These are phyloP conservation scores for Raphanus raphanistrum DNA, from an alignment of 345 rosid genomes.

Conservation along the genomic window DNA sequence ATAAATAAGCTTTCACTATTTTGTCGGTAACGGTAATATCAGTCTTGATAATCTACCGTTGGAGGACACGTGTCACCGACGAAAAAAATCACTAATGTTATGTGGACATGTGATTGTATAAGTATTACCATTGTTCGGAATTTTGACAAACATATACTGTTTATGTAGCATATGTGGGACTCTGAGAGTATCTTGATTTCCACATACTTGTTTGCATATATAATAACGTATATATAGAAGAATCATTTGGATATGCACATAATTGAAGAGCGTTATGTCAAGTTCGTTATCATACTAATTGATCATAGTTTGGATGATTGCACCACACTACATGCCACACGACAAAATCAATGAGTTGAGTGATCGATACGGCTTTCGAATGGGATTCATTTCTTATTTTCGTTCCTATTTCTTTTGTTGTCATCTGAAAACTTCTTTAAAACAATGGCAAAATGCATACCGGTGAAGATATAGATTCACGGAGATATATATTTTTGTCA, in stretches of 20 bases:
- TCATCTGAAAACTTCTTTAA: too few relatives aligned
- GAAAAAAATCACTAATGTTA: neutral
- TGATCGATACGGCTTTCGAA: constrained; percentile 32
- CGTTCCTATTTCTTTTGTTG: neutral
- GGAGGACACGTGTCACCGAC: constrained; percentile 33
- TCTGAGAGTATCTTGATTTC: constrained; percentile 19
- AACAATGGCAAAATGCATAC: too few relatives aligned
- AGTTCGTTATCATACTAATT: constrained; percentile 24
- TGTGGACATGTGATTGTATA: too few relatives aligned
- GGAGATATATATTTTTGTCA: too few relatives aligned
- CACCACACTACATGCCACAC: constrained; percentile 34
- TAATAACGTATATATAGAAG: neutral
- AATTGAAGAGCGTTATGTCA: constrained; percentile 29
- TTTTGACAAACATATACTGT: neutral
- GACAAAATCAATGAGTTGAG: constrained; percentile 34
- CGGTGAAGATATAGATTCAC: too few relatives aligned
- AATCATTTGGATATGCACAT: constrained; percentile 18
- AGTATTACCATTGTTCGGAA: too few relatives aligned
- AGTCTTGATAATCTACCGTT: constrained; percentile 25
- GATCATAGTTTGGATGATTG: constrained; percentile 32
- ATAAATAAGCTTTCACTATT: constrained; percentile 15
- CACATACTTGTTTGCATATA: constrained; percentile 19
- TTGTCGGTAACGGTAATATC: constrained; percentile 33
- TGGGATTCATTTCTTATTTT: neutral
- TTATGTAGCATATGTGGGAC: constrained; percentile 30